Conservation (phyloP, 2,329 filamentous ascomycete species). For the Calonectria crousiana region DNA sequence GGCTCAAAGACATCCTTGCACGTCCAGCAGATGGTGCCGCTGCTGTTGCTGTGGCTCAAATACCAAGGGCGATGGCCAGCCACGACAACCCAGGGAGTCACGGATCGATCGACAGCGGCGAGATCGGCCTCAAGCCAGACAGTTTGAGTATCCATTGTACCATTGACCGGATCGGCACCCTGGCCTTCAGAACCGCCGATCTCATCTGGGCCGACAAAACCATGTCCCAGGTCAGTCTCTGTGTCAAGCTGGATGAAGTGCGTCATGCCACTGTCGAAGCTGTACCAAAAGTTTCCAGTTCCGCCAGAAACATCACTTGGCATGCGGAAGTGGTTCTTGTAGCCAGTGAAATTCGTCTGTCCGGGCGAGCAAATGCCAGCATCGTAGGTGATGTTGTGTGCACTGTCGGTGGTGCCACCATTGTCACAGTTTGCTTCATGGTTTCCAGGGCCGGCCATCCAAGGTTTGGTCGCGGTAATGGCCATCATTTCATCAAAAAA, state of each 20-base stretch:
- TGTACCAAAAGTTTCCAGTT: conserved; percentile 41
- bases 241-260: conserved; percentile 51
- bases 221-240: conserved; percentile 33
- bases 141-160: conserved; percentile 61
- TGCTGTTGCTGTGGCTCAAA: conserved; percentile 45
- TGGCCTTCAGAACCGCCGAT: conserved; percentile 43
- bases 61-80: conserved; percentile 63
- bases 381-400: neutral
- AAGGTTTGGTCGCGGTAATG: conserved; percentile 64
- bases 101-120: conserved; percentile 64
- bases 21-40: conserved; percentile 31
- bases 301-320: conserved; percentile 53
- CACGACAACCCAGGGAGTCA: conserved; percentile 61
- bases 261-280: conserved; percentile 43
- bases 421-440: conserved; percentile 68
- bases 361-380: conserved; percentile 59
- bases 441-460: conserved; percentile 60
- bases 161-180: conserved; percentile 60
- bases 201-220: conserved; percentile 39
- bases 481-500: conserved; percentile 58
- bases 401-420: conserved; percentile 47
- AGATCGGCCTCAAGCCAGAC: conserved; percentile 53
- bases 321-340: conserved; percentile 67
- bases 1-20: conserved; percentile 61
- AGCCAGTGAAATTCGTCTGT: conserved; percentile 71